These are phyloP conservation scores for Penstemon davidsonii DNA, from an alignment of 257 asterid genomes.

Conservation along the genomic window DNA sequence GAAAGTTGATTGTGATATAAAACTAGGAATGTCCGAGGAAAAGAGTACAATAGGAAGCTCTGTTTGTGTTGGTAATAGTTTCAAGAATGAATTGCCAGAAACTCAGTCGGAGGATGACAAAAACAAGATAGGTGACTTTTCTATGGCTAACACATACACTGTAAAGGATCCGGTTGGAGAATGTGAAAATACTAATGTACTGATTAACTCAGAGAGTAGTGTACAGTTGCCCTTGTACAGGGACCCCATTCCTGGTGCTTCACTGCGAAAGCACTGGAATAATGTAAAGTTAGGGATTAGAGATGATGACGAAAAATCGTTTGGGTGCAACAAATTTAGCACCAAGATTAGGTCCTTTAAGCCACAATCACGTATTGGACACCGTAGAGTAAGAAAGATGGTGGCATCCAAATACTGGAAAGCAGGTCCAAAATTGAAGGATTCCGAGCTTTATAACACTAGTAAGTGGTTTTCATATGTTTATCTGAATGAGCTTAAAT, in stretches of 20 bases:
- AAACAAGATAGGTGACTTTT: conserved; percentile 39
- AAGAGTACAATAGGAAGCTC: conserved; percentile 33
- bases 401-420: conserved; percentile 70
- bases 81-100: conserved; percentile 32
- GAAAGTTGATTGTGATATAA: conserved; percentile 49
- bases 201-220: conserved; percentile 68
- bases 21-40: conserved; percentile 38
- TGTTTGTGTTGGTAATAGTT: conserved; percentile 30
- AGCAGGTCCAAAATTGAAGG: conserved; percentile 66
- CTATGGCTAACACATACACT: conserved; percentile 48
- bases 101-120: conserved; percentile 37
- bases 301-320: conserved; percentile 94
- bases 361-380: conserved; percentile 55
- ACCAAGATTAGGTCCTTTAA: conserved; percentile 66
- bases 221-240: conserved; percentile 86
- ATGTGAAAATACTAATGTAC: conserved; percentile 55
- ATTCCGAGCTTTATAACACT: conserved; percentile 48
- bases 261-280: conserved; percentile 60
- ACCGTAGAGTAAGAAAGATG: conserved; percentile 74
- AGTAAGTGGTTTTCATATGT: conserved; percentile 47
- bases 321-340: conserved; percentile 63
- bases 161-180: conserved; percentile 54
- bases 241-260: conserved; percentile 56
- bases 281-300: conserved; percentile 89
- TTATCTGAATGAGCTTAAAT: conserved; percentile 7